Evolutionary conservation across 2,329 filamentous ascomycete genomes (phyloP).

Genomic region (Claviceps sp.): DNA sequence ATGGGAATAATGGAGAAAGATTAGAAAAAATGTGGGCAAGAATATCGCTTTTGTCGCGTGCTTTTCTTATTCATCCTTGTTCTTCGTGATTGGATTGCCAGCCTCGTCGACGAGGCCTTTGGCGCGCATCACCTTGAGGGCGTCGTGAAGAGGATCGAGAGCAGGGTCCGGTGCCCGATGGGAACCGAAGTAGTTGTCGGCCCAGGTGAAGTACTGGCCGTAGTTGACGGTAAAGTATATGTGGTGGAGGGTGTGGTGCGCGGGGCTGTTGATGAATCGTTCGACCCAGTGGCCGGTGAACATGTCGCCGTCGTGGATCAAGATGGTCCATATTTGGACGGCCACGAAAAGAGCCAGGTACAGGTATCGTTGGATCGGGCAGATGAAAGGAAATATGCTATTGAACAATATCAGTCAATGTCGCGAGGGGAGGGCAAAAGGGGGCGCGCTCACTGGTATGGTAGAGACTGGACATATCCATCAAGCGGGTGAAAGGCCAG

Average conservation of each 20-base stretch:
- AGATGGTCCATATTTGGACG: constrained; percentile 93
- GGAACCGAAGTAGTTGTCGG: constrained; percentile 12
- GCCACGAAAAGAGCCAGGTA: constrained; percentile 80
- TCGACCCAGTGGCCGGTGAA: constrained; percentile 70
- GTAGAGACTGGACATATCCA: constrained; percentile 75
- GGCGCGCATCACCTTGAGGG: constrained; percentile 28
- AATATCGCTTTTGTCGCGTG: not conserved
- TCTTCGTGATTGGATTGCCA: constrained; percentile 23
- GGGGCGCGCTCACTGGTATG: constrained; percentile 50
- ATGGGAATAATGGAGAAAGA: not conserved
- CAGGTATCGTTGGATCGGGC: constrained; percentile 82
- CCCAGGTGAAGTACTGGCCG: constrained; percentile 57
- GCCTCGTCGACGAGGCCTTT: constrained; percentile 31
- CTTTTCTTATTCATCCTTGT: constrained; percentile 15
- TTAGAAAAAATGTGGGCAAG: no score
- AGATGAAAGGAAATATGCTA: constrained; percentile 70
- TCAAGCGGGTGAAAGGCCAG: constrained; percentile 93
- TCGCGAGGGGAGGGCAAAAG: no score
- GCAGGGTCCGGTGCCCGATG: constrained; percentile 29
- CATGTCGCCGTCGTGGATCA: constrained; percentile 95
- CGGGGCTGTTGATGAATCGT: constrained; percentile 65
- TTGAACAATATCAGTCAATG: not conserved
- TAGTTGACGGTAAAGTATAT: constrained; percentile 53
- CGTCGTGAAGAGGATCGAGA: constrained; percentile 30
- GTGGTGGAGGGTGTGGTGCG: constrained; percentile 75